These are phyloP conservation scores for Penicillium sp. DNA, from an alignment of 2,329 filamentous ascomycete species.

Conservation along the genomic window DNA sequence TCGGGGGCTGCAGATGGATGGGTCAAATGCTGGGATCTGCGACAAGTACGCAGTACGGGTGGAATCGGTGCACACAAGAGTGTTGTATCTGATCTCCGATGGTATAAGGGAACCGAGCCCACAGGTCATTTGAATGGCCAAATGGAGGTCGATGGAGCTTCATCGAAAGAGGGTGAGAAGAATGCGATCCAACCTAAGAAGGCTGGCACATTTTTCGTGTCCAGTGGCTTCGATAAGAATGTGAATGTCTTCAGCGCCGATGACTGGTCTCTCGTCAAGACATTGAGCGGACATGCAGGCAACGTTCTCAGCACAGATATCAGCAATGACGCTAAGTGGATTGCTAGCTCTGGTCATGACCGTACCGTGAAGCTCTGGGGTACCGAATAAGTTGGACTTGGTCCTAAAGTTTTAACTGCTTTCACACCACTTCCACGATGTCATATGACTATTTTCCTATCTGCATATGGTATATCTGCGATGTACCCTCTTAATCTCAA, in stretches of 20 bases:
- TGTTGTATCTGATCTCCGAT: conserved; percentile 87
- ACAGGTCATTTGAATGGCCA: conserved; percentile 65
- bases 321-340: conserved; percentile 82
- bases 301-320: conserved; percentile 91
- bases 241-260: conserved; percentile 96
- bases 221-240: conserved; percentile 87
- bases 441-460: not conserved
- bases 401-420: not conserved
- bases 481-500: not conserved
- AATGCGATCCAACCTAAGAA: conserved; percentile 68
- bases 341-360: conserved; percentile 91
- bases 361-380: conserved; percentile 96
- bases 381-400: conserved; percentile 62
- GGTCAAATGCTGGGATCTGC: conserved; percentile 96
- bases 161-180: conserved; percentile 12
- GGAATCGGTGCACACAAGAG: conserved; percentile 89
- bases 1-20: conserved; percentile 91
- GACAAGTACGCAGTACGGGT: conserved; percentile 79
- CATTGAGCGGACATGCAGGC: conserved; percentile 83
- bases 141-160: conserved; percentile 34
- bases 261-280: conserved; percentile 89
- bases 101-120: conserved; percentile 87
- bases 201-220: conserved; percentile 87
- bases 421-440: not conserved
- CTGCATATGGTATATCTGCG: not conserved